A percentile compares a stretch with the other conserved stretches of the same genome.
These are phyloP conservation scores for Plenodomus lindquistii DNA, from an alignment of 2,329 filamentous ascomycete species.

Conservation along the genomic window DNA sequence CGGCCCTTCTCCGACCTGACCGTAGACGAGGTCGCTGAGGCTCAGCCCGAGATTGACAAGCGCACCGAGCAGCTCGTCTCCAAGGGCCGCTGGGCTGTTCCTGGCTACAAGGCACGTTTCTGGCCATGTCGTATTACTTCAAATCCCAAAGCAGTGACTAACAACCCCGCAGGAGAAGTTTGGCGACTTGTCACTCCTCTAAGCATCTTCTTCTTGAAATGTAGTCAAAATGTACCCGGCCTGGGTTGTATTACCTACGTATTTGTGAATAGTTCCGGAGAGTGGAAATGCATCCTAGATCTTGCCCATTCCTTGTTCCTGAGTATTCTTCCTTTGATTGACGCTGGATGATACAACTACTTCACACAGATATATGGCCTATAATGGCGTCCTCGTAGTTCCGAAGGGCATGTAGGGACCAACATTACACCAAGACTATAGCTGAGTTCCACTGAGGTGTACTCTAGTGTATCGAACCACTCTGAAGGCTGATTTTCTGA, in stretches of 20 bases:
- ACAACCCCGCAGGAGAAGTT: conserved; percentile 84
- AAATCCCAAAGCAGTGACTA: conserved; percentile 46
- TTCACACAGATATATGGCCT: too few relatives aligned
- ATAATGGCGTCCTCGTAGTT: too few relatives aligned
- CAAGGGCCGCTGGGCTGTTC: conserved; percentile 97
- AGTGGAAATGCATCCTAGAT: conserved; percentile 37
- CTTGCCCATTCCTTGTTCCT: conserved; percentile 2
- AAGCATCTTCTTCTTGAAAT: conserved; percentile 53
- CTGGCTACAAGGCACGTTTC: conserved; percentile 90
- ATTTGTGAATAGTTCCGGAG: conserved; percentile 45
- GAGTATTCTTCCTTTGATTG: too few relatives aligned
- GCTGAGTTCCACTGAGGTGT: too few relatives aligned
- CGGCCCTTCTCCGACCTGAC: conserved; percentile 96
- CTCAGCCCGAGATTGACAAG: conserved; percentile 95
- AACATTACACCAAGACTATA: too few relatives aligned
- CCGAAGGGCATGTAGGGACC: too few relatives aligned
- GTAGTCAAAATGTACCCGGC: conserved; percentile 34
- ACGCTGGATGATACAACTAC: too few relatives aligned
- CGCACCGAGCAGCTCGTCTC: conserved; percentile 92
- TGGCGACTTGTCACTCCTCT: conserved; percentile 93
- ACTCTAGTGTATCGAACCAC: too few relatives aligned
- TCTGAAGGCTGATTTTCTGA: too few relatives aligned
- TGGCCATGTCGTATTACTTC: neutral
- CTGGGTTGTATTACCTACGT: conserved; percentile 46
- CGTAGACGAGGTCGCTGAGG: conserved; percentile 93